These are phyloP conservation scores for Physaria fendleri DNA, from an alignment of 345 rosid species.

Conservation along the genomic window DNA sequence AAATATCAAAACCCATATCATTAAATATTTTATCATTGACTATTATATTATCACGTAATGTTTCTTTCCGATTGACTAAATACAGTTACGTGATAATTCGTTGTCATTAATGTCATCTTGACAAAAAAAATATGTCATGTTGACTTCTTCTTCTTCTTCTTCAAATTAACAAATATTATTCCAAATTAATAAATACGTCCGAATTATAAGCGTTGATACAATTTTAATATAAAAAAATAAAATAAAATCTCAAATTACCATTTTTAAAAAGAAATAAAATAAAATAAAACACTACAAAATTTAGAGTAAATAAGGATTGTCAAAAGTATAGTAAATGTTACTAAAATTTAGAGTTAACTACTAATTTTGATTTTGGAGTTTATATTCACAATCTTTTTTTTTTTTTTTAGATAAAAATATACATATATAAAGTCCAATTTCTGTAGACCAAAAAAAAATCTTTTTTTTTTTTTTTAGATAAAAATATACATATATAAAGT, in stretches of 20 bases:
- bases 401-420: too few relatives aligned
- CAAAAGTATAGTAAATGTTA: neutral
- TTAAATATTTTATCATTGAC: slow-evolving; percentile 9
- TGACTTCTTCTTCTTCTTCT: slow-evolving; percentile 17
- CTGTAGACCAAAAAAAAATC: too few relatives aligned
- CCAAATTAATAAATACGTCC: neutral
- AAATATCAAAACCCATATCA: neutral
- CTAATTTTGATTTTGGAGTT: too few relatives aligned
- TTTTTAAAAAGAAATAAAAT: neutral
- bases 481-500: too few relatives aligned
- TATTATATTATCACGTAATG: neutral
- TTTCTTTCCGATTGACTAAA: slow-evolving; percentile 10
- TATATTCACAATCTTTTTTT: too few relatives aligned
- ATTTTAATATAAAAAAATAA: neutral
- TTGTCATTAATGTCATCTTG: too few relatives aligned
- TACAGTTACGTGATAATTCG: neutral
- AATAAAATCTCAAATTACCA: neutral
- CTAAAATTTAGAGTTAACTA: too few relatives aligned
- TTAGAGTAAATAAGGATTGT: neutral
- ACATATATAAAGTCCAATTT: too few relatives aligned
- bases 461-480: too few relatives aligned
- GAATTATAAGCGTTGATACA: neutral
- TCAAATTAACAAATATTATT: neutral
- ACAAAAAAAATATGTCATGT: too few relatives aligned
- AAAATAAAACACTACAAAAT: neutral